These are phyloP conservation scores for Canariomyces notabilis DNA, from an alignment of 2,329 filamentous ascomycete genomes.

Conservation along the genomic window DNA sequence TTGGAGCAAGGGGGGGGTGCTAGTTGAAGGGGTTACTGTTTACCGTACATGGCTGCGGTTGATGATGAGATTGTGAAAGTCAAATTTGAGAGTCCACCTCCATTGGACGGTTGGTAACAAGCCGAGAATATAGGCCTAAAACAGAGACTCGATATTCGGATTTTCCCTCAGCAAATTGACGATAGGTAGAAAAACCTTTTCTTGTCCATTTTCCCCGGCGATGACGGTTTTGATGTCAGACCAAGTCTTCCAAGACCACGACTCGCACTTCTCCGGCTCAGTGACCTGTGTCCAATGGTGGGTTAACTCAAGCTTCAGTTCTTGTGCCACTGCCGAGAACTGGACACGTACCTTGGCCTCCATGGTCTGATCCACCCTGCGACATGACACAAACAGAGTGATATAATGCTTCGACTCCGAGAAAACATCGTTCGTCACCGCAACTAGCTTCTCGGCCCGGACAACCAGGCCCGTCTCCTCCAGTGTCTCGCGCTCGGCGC, in stretches of 20 bases:
- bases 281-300: constrained; percentile 29
- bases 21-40: too few relatives aligned
- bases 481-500: constrained; percentile 60
- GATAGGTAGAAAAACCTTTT: constrained; percentile 38
- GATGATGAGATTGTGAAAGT: too few relatives aligned
- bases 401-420: constrained; percentile 64
- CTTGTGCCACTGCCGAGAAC: not conserved
- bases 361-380: constrained; percentile 41
- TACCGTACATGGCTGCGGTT: too few relatives aligned
- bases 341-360: constrained; percentile 48
- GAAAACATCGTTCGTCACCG: constrained; percentile 65
- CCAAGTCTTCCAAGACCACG: constrained; percentile 47
- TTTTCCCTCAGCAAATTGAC: constrained; percentile 32
- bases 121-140: not conserved
- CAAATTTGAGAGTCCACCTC: too few relatives aligned
- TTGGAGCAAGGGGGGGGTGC: too few relatives aligned
- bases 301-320: not conserved
- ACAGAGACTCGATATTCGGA: constrained; percentile 16
- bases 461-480: constrained; percentile 67
- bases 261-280: constrained; percentile 48
- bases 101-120: too few relatives aligned
- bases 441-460: constrained; percentile 46
- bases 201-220: constrained; percentile 26
- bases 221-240: constrained; percentile 35
- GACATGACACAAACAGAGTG: constrained; percentile 62